phyloP scores from a whole-genome alignment of 495 filamentous ascomycete species.

The Penicillium soppii region DNA sequence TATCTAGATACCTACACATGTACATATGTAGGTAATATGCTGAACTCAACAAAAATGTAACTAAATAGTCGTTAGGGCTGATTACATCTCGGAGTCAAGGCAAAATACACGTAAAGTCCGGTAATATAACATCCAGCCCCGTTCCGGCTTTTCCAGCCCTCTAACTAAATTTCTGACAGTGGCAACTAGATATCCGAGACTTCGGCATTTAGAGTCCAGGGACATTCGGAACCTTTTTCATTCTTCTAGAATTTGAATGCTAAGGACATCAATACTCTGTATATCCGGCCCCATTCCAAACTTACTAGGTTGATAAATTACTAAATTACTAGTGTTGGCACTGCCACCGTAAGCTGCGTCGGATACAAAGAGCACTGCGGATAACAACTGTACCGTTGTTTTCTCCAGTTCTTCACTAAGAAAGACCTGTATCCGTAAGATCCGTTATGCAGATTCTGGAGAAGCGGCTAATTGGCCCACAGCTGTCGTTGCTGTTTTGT shows the following conservation, averaged over 20 bases:
- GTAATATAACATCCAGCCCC: constrained; percentile 10
- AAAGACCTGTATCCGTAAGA: not conserved
- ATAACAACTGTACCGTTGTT: not conserved
- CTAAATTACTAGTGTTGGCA: not conserved
- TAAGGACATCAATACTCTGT: too few species aligned
- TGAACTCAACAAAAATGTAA: too few species aligned
- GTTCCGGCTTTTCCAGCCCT: constrained; percentile 5
- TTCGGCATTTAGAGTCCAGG: too few species aligned
- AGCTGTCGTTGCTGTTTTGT: not conserved
- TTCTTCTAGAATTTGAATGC: too few species aligned
- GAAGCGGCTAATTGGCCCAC: constrained; percentile 2
- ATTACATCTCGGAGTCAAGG: constrained; percentile 7
- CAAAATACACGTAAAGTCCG: constrained; percentile 8
- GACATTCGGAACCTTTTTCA: too few species aligned
- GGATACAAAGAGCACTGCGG: not conserved
- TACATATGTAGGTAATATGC: not conserved
- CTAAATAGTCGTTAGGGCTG: not conserved
- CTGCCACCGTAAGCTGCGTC: constrained; percentile 3
- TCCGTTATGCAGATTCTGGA: constrained; percentile 3
- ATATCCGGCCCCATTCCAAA: too few species aligned
- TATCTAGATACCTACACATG: not conserved
- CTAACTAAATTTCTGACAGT: constrained; percentile 25
- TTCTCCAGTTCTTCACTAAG: constrained; percentile 1
- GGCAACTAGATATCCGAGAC: constrained; percentile 34
- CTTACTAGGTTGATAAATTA: too few species aligned